Base-by-base conservation (phyloP, 192 early-diverging fungal genomes). In the Dissophora globulifera region DNA sequence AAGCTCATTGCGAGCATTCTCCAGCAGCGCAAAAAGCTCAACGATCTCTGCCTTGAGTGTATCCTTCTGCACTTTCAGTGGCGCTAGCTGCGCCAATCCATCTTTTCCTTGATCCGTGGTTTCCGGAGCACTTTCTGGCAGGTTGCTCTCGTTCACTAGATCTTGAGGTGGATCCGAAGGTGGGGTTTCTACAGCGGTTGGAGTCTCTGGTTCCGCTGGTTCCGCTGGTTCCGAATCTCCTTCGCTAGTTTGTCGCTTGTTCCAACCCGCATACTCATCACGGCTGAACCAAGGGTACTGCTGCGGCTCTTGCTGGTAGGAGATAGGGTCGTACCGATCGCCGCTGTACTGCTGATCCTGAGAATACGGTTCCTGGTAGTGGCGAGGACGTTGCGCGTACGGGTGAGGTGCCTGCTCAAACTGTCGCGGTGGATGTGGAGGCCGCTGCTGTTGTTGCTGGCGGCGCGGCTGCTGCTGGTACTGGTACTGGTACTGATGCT, bases 11-110 rank as follows among this genome's bases (percentile, higher is more conserved):
- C 52, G 62, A 22, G 49, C 52, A 30, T 49, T 12, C 27, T 65
- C 52, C 31, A 65, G 16, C 22, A 47, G 31, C 27, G 41, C 20
- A n/a, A 67, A 38, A 15, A 67, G 55, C 17, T 67, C 65, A 25
- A 8, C 43, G 30, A 67, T 67, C 42, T 67, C 65, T 1, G 55
- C 35, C 12, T 15, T 45, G 10, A 67, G 27, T 8, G 29, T 22
- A 11, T 47, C 52, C 23, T 55, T 67, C 19, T 67, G 53, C 4
- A 16, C 45, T 22, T 66, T 25, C 11, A 56, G 29, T 27, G 53
- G 35, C 6, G 35, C 35, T 6, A 38, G 35, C 35, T 38, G 7
- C 13, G 35, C 7, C 13, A 9, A 6, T 38, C 13, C 35, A 6
- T 38, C 35, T 38, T 38, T 13, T 38, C 6, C 35, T 13, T 38